Evolutionary conservation across 495 filamentous ascomycete genomes (phyloP).

Genomic region (Xylaria scruposa): DNA sequence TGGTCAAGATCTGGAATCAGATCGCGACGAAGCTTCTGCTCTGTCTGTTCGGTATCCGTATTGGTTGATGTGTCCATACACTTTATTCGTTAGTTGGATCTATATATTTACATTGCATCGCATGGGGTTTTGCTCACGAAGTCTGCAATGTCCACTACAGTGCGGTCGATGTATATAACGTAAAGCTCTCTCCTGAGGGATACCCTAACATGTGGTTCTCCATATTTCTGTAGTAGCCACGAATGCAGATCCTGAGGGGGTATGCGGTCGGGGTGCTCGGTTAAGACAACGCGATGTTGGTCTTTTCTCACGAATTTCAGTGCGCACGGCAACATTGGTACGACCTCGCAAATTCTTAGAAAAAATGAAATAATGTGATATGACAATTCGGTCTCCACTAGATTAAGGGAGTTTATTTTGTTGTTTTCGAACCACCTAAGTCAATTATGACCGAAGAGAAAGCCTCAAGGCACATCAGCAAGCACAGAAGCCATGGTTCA

Average conservation of each 20-base stretch:
- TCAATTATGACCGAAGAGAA: background rate
- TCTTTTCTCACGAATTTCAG: conserved; percentile 10
- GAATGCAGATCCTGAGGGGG: background rate
- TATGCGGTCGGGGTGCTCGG: background rate
- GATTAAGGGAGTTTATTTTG: background rate
- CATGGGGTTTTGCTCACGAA: background rate
- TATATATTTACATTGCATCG: background rate
- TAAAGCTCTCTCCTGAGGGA: background rate
- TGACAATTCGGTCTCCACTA: background rate
- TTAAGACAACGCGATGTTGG: background rate
- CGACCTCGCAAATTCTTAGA: background rate
- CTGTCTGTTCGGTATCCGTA: background rate
- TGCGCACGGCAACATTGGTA: background rate
- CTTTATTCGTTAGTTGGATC: background rate
- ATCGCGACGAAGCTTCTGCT: conserved; percentile 3
- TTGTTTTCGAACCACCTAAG: background rate
- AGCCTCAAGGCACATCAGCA: background rate
- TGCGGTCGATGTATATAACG: background rate
- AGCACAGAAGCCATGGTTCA: background rate
- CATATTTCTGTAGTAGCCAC: background rate
- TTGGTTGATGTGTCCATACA: background rate
- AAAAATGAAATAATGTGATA: background rate
- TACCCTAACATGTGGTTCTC: background rate
- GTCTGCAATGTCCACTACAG: background rate
- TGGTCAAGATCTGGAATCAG: conserved; percentile 1